Conservation (phyloP, 2,329 filamentous ascomycete species). For the Fusarium ambrosium region DNA sequence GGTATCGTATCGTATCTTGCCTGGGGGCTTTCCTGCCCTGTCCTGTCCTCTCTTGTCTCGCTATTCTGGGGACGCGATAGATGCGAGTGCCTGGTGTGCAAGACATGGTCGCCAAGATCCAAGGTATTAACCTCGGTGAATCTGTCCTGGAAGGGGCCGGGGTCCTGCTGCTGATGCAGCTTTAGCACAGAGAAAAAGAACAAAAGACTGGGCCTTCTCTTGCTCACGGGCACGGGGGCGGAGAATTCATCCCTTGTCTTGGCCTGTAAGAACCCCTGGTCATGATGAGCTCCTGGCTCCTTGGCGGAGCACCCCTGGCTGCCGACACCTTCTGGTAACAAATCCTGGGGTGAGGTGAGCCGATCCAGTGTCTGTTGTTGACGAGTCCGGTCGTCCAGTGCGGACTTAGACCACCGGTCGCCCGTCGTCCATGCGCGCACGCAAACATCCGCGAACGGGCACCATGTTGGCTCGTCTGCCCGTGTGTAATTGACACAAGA, state of each 20-base stretch:
- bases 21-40: neutral
- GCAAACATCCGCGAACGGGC: conserved; percentile 10
- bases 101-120: conserved; percentile 10
- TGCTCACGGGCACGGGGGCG: conserved; percentile 26
- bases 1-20: neutral
- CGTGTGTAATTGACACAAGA: neutral
- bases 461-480: neutral
- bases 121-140: conserved; percentile 46
- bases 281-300: conserved; percentile 22
- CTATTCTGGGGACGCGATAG: neutral
- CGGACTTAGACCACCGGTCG: conserved; percentile 20
- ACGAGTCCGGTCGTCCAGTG: conserved; percentile 17
- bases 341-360: conserved; percentile 41
- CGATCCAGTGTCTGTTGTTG: conserved; percentile 27
- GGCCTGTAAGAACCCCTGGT: conserved; percentile 30
- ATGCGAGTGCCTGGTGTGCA: neutral
- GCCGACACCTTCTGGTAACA: conserved; percentile 23
- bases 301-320: conserved; percentile 33
- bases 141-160: conserved; percentile 25
- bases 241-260: conserved; percentile 22
- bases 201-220: conserved; percentile 27
- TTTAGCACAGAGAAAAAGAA: conserved; percentile 27
- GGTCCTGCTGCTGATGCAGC: neutral
- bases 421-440: conserved; percentile 1
- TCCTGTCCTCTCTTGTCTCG: neutral